Evolutionary conservation across 768 basidiomycete genomes (phyloP), one percentile per base, ranked within the genome.

Genomic region (Boletus eberwhitei): DNA sequence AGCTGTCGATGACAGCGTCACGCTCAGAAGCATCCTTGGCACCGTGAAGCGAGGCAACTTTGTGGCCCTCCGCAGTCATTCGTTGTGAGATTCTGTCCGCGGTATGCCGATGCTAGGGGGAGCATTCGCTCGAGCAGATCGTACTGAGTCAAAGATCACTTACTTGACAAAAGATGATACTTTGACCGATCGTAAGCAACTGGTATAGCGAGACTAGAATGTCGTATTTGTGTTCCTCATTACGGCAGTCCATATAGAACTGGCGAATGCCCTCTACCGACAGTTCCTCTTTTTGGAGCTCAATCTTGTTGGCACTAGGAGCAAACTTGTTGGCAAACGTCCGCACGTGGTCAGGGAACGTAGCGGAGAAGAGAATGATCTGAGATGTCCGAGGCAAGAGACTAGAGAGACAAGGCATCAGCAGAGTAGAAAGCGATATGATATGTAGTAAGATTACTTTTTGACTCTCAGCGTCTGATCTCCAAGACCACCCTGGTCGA

Each of bases 161-260:
- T 41, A 92, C 94, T 73, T 91, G 87, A 72, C 93, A 95, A 75
- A 99, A 99, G 62, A 99, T 98, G 70, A 99, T 99, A 70, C 92
- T 95, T 72, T 98, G 97, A 0, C 97, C 97, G 52, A 99, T 88
- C 2, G 94, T 96, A 69, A 99, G 76, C 35, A 97, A 77, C 54
- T 84, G 82, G 71, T 99, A 99, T 19, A 99, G 74, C 49, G 84
- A 85, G 34, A 96, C 91, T 41, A 99, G 78, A 48, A 98, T 91
- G 58, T 98, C 94, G 70, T 93, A 98, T 83, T 98, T 98, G 63
- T 93, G 86, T 34, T 91, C 85, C 67, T 91, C 95, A 67, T 88
- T 78, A 68, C 75, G 83, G 75, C 96, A 98, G 69, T 98, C 94
- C 88, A 99, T 89, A 74, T 93, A 98, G 71, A 98, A 96, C 65